A percentile compares a stretch with the other conserved stretches of the same genome.
Evolutionary conservation across 140 eudicot species (phyloP).

Genomic region (Anethum foeniculum): DNA sequence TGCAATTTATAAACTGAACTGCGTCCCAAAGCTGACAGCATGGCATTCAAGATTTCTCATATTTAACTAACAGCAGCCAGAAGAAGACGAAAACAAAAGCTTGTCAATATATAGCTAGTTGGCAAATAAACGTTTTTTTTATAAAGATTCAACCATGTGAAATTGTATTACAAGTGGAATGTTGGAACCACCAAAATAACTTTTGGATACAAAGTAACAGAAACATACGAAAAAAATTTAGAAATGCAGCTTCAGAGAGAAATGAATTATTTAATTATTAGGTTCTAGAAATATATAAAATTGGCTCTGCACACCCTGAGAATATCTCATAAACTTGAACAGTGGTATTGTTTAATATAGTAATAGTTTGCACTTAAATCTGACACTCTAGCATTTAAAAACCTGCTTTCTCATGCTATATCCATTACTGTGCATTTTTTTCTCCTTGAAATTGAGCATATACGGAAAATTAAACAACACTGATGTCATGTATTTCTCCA

Average conservation of each 20-base stretch:
- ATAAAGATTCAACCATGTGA: not conserved
- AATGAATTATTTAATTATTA: not conserved
- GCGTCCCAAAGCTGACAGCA: slow-evolving; percentile 62
- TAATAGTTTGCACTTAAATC: not conserved
- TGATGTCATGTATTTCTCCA: not conserved
- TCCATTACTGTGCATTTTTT: not conserved
- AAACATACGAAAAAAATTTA: not conserved
- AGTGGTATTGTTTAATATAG: not conserved
- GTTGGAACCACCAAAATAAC: not conserved
- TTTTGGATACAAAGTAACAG: not conserved
- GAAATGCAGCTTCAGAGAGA: not conserved
- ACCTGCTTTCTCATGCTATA: not conserved
- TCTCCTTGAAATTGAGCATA: not conserved
- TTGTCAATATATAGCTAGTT: not conserved
- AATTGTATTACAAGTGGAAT: not conserved
- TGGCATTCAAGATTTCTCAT: slow-evolving; percentile 78
- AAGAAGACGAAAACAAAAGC: not conserved
- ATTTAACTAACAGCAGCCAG: slow-evolving; percentile 37
- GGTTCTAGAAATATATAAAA: not conserved
- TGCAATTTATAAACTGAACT: slow-evolving; percentile 29
- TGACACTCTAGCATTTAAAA: not conserved
- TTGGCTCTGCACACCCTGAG: not conserved
- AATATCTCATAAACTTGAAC: not conserved
- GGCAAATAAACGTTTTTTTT: not conserved
- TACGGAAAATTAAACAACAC: not conserved